Conservation (phyloP, 2,329 filamentous ascomycete genomes). For the Penicillium corylophilum region DNA sequence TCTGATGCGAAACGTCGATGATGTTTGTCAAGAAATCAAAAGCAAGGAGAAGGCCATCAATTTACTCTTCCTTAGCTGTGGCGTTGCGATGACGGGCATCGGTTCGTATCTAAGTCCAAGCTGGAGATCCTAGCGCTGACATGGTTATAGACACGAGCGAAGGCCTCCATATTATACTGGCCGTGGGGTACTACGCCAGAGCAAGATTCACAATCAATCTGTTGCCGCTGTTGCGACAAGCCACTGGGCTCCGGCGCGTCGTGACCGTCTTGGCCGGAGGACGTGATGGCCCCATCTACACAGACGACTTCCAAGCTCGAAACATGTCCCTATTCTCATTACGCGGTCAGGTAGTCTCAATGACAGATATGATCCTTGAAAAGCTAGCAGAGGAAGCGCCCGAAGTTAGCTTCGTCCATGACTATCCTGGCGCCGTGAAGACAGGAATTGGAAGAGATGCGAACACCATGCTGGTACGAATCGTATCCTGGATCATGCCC, state of each 20-base stretch:
- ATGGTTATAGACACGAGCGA: slow-evolving; percentile 54
- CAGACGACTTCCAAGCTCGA: slow-evolving; percentile 48
- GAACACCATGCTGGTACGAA: not conserved
- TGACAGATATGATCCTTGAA: slow-evolving; percentile 53
- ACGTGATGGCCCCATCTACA: slow-evolving; percentile 53
- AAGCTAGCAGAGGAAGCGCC: slow-evolving; percentile 49
- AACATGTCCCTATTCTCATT: slow-evolving; percentile 40
- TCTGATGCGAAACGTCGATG: slow-evolving; percentile 51
- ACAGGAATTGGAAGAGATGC: not conserved
- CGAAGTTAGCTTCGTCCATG: slow-evolving; percentile 50
- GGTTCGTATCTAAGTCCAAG: slow-evolving; percentile 6
- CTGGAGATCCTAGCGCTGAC: not conserved
- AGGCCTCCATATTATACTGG: slow-evolving; percentile 54
- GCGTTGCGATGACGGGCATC: slow-evolving; percentile 39
- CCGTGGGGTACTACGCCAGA: slow-evolving; percentile 58
- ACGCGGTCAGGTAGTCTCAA: slow-evolving; percentile 47
- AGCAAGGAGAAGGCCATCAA: slow-evolving; percentile 54
- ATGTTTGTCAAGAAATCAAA: slow-evolving; percentile 52
- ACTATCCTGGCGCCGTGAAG: slow-evolving; percentile 48
- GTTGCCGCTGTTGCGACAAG: slow-evolving; percentile 54
- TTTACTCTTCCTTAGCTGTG: slow-evolving; percentile 55
- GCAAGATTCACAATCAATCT: slow-evolving; percentile 58
- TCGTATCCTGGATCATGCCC: not conserved
- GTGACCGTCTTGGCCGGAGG: slow-evolving; percentile 56
- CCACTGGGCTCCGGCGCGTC: slow-evolving; percentile 52